A percentile compares a stretch with the other conserved stretches of the same genome.
Evolutionary conservation across 1,284 basidiomycete genomes (phyloP).

Genomic region (Tilletia horrida): DNA sequence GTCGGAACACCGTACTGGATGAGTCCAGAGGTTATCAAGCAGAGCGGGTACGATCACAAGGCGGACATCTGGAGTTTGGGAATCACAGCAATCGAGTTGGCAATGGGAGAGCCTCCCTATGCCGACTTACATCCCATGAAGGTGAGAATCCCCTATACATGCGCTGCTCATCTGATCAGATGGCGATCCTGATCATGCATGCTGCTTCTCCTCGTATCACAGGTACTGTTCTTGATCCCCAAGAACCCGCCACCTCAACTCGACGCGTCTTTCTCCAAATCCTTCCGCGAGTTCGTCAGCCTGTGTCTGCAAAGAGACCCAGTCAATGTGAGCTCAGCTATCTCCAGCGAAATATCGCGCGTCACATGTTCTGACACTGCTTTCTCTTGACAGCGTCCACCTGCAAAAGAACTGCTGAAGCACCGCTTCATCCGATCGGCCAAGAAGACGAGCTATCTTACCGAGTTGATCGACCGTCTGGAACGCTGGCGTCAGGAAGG

Average conservation of each 20-base stretch:
- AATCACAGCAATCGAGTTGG: slow-evolving; percentile 95
- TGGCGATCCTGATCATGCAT: no score
- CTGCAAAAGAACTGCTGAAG: slow-evolving; percentile 88
- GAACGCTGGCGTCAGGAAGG: slow-evolving; percentile 84
- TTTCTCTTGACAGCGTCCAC: slow-evolving; percentile 66
- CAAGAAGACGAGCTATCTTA: slow-evolving; percentile 87
- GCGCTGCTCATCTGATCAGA: no score
- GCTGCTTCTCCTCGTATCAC: background rate
- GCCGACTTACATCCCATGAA: slow-evolving; percentile 99
- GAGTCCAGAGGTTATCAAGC: slow-evolving; percentile 99
- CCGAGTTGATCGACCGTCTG: slow-evolving; percentile 89
- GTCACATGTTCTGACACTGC: slow-evolving; percentile 22
- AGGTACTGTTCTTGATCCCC: slow-evolving; percentile 90
- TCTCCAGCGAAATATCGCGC: background rate
- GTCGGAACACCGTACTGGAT: slow-evolving; percentile 76
- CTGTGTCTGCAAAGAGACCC: slow-evolving; percentile 92
- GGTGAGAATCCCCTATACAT: slow-evolving; percentile 33
- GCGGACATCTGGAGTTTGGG: slow-evolving; percentile 72
- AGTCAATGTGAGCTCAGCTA: slow-evolving; percentile 65
- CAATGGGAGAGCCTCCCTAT: slow-evolving; percentile 94
- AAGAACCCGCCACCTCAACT: slow-evolving; percentile 91
- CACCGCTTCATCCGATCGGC: slow-evolving; percentile 93
- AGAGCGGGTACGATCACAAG: slow-evolving; percentile 97
- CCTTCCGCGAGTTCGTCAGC: slow-evolving; percentile 89
- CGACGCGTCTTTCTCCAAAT: slow-evolving; percentile 81